phyloP scores from a whole-genome alignment of 768 basidiomycete species.

The Hygrophoropsis aurantiaca region DNA sequence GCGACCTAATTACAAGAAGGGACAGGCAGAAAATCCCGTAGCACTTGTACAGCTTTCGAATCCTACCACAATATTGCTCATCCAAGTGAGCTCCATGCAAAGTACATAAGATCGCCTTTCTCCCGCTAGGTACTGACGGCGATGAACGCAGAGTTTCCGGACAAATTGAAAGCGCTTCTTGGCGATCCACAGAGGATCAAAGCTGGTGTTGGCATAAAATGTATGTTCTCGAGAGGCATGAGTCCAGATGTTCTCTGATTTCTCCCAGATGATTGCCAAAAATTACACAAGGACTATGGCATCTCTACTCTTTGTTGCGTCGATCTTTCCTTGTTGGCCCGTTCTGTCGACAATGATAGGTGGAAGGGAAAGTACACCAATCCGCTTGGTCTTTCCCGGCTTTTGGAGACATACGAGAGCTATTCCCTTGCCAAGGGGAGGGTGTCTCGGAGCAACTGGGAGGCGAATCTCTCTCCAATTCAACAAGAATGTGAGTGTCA shows the following conservation, averaged over 20 bases:
- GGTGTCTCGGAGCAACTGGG: conserved; percentile 72
- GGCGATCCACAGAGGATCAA: conserved; percentile 56
- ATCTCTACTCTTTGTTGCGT: conserved; percentile 52
- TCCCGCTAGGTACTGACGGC: not conserved
- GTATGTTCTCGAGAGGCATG: conserved; percentile 34
- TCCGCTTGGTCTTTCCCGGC: conserved; percentile 61
- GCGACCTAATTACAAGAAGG: conserved; percentile 61
- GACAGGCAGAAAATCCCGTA: conserved; percentile 60
- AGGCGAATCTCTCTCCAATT: conserved; percentile 37
- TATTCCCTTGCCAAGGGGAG: conserved; percentile 56
- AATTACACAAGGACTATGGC: conserved; percentile 51
- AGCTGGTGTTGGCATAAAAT: conserved; percentile 72
- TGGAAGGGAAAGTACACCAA: conserved; percentile 73
- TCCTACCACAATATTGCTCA: conserved; percentile 51
- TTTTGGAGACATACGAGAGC: conserved; percentile 62
- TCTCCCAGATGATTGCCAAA: conserved; percentile 61
- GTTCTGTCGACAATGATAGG: conserved; percentile 63
- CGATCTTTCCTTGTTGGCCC: conserved; percentile 69
- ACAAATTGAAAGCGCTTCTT: conserved; percentile 50
- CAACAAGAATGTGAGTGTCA: conserved; percentile 62
- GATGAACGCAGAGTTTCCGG: conserved; percentile 49
- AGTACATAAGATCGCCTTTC: conserved; percentile 23
- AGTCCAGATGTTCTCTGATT: not conserved
- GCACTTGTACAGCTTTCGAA: conserved; percentile 75
- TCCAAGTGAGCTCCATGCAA: conserved; percentile 66